Evolutionary conservation across 2,329 filamentous ascomycete species (phyloP).

Genomic region (Stemphylium beticola): DNA sequence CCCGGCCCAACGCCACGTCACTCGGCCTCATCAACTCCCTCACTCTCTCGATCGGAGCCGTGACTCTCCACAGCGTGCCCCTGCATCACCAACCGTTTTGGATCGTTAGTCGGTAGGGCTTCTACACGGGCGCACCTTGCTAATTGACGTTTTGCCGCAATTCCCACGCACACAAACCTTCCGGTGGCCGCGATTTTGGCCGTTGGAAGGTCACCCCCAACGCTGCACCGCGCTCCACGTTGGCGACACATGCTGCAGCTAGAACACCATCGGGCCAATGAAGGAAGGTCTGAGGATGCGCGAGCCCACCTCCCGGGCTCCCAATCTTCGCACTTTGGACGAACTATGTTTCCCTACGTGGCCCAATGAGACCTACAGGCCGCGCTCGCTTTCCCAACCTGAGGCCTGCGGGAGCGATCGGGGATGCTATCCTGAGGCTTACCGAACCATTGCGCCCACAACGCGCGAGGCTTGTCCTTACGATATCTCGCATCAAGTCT

Average conservation of each 20-base stretch:
- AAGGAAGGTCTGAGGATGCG: constrained; percentile 23
- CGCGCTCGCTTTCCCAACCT: constrained; percentile 32
- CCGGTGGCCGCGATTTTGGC: constrained; percentile 20
- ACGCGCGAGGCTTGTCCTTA: constrained; percentile 33
- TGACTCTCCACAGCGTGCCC: constrained; percentile 29
- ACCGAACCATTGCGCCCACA: constrained; percentile 33
- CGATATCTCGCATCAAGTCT: constrained; percentile 31
- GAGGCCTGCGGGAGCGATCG: constrained; percentile 32
- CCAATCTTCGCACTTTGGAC: constrained; percentile 35
- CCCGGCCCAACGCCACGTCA: constrained; percentile 37
- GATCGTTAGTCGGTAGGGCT: constrained; percentile 26
- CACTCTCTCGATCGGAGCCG: constrained; percentile 24
- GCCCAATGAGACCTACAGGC: constrained; percentile 43
- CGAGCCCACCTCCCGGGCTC: constrained; percentile 37
- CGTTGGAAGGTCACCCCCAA: constrained; percentile 29
- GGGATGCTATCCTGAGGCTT: constrained; percentile 41
- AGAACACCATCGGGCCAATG: constrained; percentile 34
- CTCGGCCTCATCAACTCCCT: constrained; percentile 33
- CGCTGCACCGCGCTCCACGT: constrained; percentile 33
- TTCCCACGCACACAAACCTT: constrained; percentile 30
- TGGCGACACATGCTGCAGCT: constrained; percentile 37
- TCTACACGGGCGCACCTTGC: constrained; percentile 25
- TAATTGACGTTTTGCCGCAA: constrained; percentile 23
- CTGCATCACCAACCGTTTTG: constrained; percentile 35
- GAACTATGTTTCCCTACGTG: constrained; percentile 43